Evolutionary conservation across 192 early-diverging fungal genomes (phyloP), one percentile per base, ranked within the genome.

Genomic region (Mortierella antarctica): DNA sequence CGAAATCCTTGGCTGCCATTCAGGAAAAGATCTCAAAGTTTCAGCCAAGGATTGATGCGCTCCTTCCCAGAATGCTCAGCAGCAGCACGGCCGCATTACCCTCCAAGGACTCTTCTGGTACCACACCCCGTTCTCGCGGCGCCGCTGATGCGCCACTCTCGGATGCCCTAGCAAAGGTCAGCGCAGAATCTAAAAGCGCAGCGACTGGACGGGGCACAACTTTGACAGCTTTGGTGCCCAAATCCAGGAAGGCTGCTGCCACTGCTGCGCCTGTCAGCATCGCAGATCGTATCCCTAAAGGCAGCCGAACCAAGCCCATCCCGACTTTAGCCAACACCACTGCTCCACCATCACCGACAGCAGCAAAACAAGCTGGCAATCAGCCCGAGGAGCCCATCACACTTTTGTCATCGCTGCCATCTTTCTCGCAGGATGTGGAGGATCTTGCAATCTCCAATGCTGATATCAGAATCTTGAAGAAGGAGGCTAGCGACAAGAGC

Each of bases 371-470:
- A 17, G 31, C 44, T 3, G 52, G 48, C 5, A 44, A 62, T 57
- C 59, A 47, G 15, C 51, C n/a, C 14, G 59, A 61, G 18, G 9
- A 56, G 50, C 59, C 48, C 5, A 71, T 71, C 44, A 41, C 52
- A 2, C 48, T 71, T n/a, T 62, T 59, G 11, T 62, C 69, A 13
- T 71, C 69, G 1, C 31, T 71, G n/a, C 49, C 69, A n/a, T 62
- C 69, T 47, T 45, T 52, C 12, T 20, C 52, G 31, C 31, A 31
- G 31, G 31, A 31, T 31, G 31, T 31, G 31, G 31, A 31, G 31
- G 31, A 31, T 31, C 31, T 31, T 31, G 31, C 31, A 1, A 31
- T 31, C 42, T 56, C 60, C 45, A 9, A 55, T 46, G 48, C 41
- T 41, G 23, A 58, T 14, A 4, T 39, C 39, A 2, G 45, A 15